Evolutionary conservation across 2,329 filamentous ascomycete species (phyloP).

Genomic region (Talaromyces marneffei): DNA sequence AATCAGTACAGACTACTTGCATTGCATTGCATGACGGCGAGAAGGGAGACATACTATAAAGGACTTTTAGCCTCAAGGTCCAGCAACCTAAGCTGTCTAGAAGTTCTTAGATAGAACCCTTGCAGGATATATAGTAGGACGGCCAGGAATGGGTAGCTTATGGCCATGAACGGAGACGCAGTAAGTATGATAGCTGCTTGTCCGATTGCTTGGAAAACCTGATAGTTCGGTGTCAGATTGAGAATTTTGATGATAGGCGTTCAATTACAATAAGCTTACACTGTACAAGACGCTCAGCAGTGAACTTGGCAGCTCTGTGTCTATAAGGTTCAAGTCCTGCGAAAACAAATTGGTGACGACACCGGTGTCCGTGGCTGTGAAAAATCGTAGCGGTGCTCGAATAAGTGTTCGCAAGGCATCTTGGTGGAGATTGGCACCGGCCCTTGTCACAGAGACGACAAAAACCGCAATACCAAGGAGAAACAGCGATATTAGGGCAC

Average conservation of each 20-base stretch:
- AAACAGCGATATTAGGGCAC: slow-evolving; percentile 19
- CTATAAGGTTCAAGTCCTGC: slow-evolving; percentile 41
- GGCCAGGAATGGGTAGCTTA: slow-evolving; percentile 15
- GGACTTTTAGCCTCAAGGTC: slow-evolving; percentile 59
- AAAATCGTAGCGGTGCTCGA: slow-evolving; percentile 39
- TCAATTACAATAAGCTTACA: background rate
- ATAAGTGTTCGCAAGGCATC: slow-evolving; percentile 16
- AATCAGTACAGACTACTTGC: background rate
- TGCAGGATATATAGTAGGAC: slow-evolving; percentile 47
- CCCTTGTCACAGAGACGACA: slow-evolving; percentile 18
- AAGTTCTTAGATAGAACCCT: slow-evolving; percentile 55
- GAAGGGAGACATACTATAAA: slow-evolving; percentile 26
- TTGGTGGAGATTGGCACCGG: slow-evolving; percentile 22
- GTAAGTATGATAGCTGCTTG: slow-evolving; percentile 22
- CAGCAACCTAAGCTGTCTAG: slow-evolving; percentile 54
- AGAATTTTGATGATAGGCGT: background rate
- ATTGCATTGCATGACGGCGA: background rate
- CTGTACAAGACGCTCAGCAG: slow-evolving; percentile 29
- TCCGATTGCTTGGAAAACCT: slow-evolving; percentile 20
- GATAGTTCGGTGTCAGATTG: slow-evolving; percentile 6
- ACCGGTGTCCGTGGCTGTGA: slow-evolving; percentile 38
- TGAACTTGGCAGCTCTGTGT: slow-evolving; percentile 38
- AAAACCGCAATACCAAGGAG: slow-evolving; percentile 18
- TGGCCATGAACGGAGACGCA: slow-evolving; percentile 23
- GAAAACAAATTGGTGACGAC: slow-evolving; percentile 39